phyloP scores from a whole-genome alignment of 2,329 filamentous ascomycete species.

The Graphilbum fragrans region DNA sequence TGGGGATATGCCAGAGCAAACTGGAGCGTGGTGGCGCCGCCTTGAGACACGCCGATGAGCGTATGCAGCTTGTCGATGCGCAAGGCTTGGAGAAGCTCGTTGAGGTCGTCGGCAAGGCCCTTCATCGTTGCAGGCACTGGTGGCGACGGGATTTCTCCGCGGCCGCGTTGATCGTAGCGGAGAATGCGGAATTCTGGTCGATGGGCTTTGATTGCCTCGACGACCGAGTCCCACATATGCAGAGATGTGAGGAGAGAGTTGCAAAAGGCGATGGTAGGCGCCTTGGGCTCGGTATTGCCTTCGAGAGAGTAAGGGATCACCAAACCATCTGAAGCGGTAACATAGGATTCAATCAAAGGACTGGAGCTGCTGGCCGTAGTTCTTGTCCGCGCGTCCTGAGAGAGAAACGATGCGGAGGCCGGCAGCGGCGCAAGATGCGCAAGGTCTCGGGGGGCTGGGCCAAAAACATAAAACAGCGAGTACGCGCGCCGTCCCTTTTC shows the following conservation, averaged over 20 bases:
- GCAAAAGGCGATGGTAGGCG: constrained; percentile 62
- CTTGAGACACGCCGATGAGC: constrained; percentile 68
- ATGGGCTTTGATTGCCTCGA: constrained; percentile 45
- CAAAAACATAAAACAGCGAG: constrained; percentile 69
- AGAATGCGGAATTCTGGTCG: constrained; percentile 60
- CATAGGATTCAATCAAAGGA: constrained; percentile 46
- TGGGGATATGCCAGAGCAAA: constrained; percentile 55
- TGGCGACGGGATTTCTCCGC: constrained; percentile 35
- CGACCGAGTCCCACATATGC: constrained; percentile 69
- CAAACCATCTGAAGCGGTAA: constrained; percentile 55
- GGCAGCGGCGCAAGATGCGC: constrained; percentile 38
- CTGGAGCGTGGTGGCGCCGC: constrained; percentile 66
- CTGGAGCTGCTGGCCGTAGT: constrained; percentile 31
- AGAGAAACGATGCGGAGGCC: constrained; percentile 34
- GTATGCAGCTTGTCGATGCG: constrained; percentile 54
- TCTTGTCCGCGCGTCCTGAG: constrained; percentile 40
- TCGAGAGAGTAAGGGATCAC: constrained; percentile 63
- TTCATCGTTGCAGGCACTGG: constrained; percentile 46
- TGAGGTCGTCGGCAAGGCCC: constrained; percentile 55
- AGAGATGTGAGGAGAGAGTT: constrained; percentile 73
- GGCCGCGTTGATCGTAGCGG: constrained; percentile 66
- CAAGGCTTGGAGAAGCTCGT: constrained; percentile 53
- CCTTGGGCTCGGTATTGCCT: constrained; percentile 52
- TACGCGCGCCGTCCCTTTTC: constrained; percentile 49
- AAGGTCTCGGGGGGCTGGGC: constrained; percentile 59